Percentiles rank a stretch among this genome's conserved stretches.
These are phyloP conservation scores for Monosporascus ibericus DNA, from an alignment of 2,329 filamentous ascomycete genomes.

Conservation along the genomic window DNA sequence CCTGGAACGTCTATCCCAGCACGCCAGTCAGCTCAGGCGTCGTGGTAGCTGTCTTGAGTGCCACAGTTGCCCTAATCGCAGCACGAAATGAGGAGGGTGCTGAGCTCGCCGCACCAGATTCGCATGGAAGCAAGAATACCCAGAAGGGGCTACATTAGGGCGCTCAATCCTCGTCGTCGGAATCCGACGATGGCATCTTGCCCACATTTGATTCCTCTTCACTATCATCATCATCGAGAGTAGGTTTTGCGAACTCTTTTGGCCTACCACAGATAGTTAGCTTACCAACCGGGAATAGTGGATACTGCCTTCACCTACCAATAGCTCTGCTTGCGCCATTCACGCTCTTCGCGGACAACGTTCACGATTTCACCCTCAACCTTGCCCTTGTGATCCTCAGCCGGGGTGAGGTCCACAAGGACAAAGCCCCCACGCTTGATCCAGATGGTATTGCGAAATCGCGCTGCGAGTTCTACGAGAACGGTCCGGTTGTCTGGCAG, in stretches of 20 bases:
- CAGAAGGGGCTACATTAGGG: slow-evolving; percentile 6
- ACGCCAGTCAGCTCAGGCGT: slow-evolving; percentile 46
- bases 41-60: slow-evolving; percentile 65
- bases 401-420: slow-evolving; percentile 63
- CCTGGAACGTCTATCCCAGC: slow-evolving; percentile 93
- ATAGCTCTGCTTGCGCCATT: slow-evolving; percentile 82
- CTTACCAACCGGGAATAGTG: slow-evolving; percentile 3
- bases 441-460: slow-evolving; percentile 90
- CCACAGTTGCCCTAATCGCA: slow-evolving; percentile 56
- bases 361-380: slow-evolving; percentile 87
- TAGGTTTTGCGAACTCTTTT: slow-evolving; percentile 66
- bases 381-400: slow-evolving; percentile 66
- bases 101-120: slow-evolving; percentile 6
- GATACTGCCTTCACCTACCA: slow-evolving; percentile 52
- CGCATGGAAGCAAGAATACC: slow-evolving; percentile 16
- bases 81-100: slow-evolving; percentile 31
- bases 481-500: slow-evolving; percentile 60
- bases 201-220: slow-evolving; percentile 76
- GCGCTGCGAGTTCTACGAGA: slow-evolving; percentile 74
- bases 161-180: slow-evolving; percentile 56
- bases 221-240: slow-evolving; percentile 51
- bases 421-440: slow-evolving; percentile 86
- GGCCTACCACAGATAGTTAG: slow-evolving; percentile 51
- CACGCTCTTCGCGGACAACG: slow-evolving; percentile 83
- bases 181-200: slow-evolving; percentile 77